phyloP scores from a whole-genome alignment of 78 protist genomes.

The Capsaspora owczarzaki region DNA sequence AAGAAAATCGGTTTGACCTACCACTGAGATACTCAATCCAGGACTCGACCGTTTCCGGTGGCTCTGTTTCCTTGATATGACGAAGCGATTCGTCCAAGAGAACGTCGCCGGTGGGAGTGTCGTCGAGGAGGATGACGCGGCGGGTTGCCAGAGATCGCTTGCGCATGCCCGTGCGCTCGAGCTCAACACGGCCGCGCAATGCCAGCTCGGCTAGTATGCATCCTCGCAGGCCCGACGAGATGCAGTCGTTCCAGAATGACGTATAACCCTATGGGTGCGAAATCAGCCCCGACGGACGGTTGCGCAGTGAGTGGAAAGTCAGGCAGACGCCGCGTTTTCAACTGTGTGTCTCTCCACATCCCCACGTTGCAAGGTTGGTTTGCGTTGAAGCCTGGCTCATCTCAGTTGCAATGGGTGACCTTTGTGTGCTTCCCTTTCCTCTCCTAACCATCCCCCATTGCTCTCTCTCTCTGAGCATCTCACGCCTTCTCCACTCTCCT shows the following conservation, averaged over 20 bases:
- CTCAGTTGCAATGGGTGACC: no score
- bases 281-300: no score
- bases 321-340: no score
- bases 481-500: no score
- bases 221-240: constrained; percentile 34
- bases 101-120: constrained; percentile 28
- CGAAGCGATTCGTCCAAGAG: constrained; percentile 15
- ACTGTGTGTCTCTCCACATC: no score
- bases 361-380: no score
- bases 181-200: constrained; percentile 7
- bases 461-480: no score
- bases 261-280: constrained; percentile 12
- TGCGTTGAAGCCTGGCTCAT: no score
- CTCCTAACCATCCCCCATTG: no score
- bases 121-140: background rate
- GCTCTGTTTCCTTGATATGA: background rate
- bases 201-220: constrained; percentile 32
- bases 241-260: constrained; percentile 42
- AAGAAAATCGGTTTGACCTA: no score
- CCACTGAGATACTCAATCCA: background rate
- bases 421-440: no score
- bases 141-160: background rate
- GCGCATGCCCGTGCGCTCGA: constrained; percentile 13
- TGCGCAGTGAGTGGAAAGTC: no score
- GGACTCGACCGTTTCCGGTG: background rate